Percentiles rank a stretch among this genome's conserved stretches.
These are phyloP conservation scores for Talaromyces wortmannii DNA, from an alignment of 495 filamentous ascomycete genomes.

Conservation along the genomic window DNA sequence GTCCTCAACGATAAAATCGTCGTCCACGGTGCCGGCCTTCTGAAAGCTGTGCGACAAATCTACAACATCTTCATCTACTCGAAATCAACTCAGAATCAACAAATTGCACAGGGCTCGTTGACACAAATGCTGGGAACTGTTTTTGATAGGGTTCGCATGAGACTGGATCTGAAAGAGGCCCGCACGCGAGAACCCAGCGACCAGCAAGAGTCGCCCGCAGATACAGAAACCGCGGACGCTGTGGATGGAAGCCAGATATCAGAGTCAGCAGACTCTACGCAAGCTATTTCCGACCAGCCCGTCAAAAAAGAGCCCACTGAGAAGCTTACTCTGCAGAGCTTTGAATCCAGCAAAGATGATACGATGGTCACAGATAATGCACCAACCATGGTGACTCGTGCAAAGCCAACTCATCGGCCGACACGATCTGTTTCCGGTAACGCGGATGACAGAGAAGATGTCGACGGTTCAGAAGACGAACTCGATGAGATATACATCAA, in stretches of 20 bases:
- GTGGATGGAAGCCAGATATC: slow-evolving; percentile 22
- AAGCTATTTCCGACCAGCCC: slow-evolving; percentile 45
- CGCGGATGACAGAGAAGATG: slow-evolving; percentile 36
- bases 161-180: slow-evolving; percentile 81
- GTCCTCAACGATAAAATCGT: slow-evolving; percentile 98
- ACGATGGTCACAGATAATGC: slow-evolving; percentile 84
- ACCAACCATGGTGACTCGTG: slow-evolving; percentile 82
- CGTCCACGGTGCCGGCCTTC: slow-evolving; percentile 90
- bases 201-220: slow-evolving; percentile 20
- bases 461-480: slow-evolving; percentile 63
- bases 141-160: slow-evolving; percentile 86
- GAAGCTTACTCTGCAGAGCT: slow-evolving; percentile 90
- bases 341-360: slow-evolving; percentile 93
- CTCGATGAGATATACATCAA: slow-evolving; percentile 95
- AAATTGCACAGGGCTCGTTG: slow-evolving; percentile 90
- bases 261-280: slow-evolving; percentile 41
- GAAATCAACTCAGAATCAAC: slow-evolving; percentile 85
- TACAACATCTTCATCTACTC: slow-evolving; percentile 98
- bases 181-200: slow-evolving; percentile 39
- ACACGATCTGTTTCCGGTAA: slow-evolving; percentile 48
- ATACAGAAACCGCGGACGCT: slow-evolving; percentile 28
- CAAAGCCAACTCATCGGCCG: slow-evolving; percentile 49
- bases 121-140: slow-evolving; percentile 99
- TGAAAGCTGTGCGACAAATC: slow-evolving; percentile 97
- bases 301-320: slow-evolving; percentile 54